Conservation (phyloP, 257 asterid genomes). For the Solanum bulbocastanum region DNA sequence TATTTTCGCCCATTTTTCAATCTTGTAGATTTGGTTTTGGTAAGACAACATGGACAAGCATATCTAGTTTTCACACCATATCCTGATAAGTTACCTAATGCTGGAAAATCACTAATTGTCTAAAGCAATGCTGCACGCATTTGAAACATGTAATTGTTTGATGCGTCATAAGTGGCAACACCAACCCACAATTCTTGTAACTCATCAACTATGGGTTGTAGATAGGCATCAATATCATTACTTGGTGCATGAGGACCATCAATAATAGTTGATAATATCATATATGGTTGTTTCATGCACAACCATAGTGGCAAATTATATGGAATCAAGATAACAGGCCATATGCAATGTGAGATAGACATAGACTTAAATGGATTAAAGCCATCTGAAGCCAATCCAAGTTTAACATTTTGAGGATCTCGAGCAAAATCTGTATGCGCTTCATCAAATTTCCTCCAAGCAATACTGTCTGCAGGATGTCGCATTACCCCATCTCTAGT, state of each 20-base stretch:
- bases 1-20: not conserved
- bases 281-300: not conserved
- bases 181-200: not conserved
- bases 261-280: not conserved
- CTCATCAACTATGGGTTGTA: not conserved
- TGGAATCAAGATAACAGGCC: not conserved
- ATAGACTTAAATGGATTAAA: not conserved
- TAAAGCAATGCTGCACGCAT: not conserved
- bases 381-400: not conserved
- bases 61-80: not conserved
- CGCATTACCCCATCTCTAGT: not conserved
- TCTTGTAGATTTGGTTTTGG: not conserved
- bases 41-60: not conserved
- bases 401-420: not conserved
- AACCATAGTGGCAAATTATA: not conserved
- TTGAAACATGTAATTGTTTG: not conserved
- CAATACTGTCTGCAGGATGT: not conserved
- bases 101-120: not conserved
- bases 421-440: not conserved
- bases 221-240: not conserved
- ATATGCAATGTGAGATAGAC: not conserved
- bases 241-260: not conserved
- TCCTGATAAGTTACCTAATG: not conserved
- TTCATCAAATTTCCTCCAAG: not conserved
- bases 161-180: not conserved